Percentiles rank a stretch among this genome's conserved stretches.
These are phyloP conservation scores for Lunularia cruciata DNA, from an alignment of 225 moss, liverwort and hornwort species.

Conservation along the genomic window DNA sequence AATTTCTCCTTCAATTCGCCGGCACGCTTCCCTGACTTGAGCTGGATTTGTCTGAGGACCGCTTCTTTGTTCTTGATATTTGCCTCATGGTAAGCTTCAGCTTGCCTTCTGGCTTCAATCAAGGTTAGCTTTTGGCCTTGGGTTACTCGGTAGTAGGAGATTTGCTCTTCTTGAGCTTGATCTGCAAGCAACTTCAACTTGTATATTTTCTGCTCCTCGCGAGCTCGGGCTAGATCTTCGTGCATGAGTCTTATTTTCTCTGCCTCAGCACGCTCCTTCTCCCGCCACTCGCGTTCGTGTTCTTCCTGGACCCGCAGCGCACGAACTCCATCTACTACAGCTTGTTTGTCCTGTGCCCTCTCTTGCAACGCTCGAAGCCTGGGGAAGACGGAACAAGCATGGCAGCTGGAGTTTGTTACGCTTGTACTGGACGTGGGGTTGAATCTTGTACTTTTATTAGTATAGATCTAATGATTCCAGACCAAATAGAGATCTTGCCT, in stretches of 20 bases:
- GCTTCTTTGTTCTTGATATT: slow-evolving; percentile 47
- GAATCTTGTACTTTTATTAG: too few relatives aligned
- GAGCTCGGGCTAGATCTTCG: slow-evolving; percentile 55
- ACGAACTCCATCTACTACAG: slow-evolving; percentile 65
- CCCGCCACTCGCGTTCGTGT: slow-evolving; percentile 86
- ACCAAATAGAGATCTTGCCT: slow-evolving; percentile 22
- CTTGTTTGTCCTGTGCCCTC: slow-evolving; percentile 56
- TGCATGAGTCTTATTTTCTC: slow-evolving; percentile 78
- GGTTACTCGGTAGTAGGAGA: slow-evolving; percentile 64
- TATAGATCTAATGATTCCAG: too few relatives aligned
- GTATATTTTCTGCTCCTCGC: slow-evolving; percentile 81
- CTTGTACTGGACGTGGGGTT: not conserved
- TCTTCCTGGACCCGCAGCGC: slow-evolving; percentile 80
- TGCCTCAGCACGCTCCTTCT: slow-evolving; percentile 72
- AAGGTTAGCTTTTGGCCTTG: slow-evolving; percentile 67
- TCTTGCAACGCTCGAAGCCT: slow-evolving; percentile 69
- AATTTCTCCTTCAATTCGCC: slow-evolving; percentile 50
- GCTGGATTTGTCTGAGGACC: slow-evolving; percentile 56
- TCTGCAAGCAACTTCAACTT: slow-evolving; percentile 75
- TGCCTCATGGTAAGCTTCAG: slow-evolving; percentile 32
- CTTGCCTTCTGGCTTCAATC: slow-evolving; percentile 43
- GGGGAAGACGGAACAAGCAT: not conserved
- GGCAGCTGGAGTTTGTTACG: not conserved
- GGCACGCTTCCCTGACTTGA: slow-evolving; percentile 50
- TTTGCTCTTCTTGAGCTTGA: slow-evolving; percentile 69